Base-by-base conservation (phyloP, 768 basidiomycete genomes). In the Rossbeevera mucosa region DNA sequence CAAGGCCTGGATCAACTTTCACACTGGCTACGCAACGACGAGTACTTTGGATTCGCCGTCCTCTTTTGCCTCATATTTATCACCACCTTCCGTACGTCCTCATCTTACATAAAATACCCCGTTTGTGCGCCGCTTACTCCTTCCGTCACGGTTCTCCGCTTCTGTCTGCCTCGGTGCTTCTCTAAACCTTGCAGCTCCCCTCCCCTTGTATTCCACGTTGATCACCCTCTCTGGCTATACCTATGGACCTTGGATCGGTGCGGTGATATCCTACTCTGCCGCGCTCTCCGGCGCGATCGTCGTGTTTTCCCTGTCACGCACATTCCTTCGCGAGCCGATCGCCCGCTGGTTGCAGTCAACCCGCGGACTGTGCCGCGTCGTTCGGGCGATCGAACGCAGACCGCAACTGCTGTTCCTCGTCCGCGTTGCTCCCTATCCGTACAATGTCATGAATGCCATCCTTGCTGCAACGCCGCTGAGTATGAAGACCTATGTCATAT, bases 381-480 rank as follows among this genome's bases (percentile, higher is more conserved):
- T 95, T 9, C 79, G 84, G 30, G 92, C 92, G 21, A 87, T 96
- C 59, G 91, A 94, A 72, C 83, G 84, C 69, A 82, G 86, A 47
- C 93, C 93, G 0, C 85, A 85, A 62, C 78, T 96, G 5, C 82
- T 96, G 18, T 92, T 95, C 74, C 81, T 95, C 54, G 90, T 96
- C 60, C 87, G 94, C 46, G 77, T 94, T 50, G 92, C 89, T n/a
- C 91, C 91, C 4, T 91, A 92, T 65, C 90, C 88, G 0, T 91
- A 88, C 74, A 95, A 95, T 72, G 88, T 95, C 63, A 91, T 95
- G 84, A 96, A 95, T 74, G 90, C 88, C 64, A 82, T 96, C 44
- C 80, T 96, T 44, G 92, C 94, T 7, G 89, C 91, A 2, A 83
- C 88, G 28, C 82, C 86, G 6, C 81, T 94, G 59, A 85, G 85